A percentile compares a stretch with the other conserved stretches of the same genome.
Conservation (phyloP, 176 grass and related monocot genomes). For the Oryza coarctata region DNA sequence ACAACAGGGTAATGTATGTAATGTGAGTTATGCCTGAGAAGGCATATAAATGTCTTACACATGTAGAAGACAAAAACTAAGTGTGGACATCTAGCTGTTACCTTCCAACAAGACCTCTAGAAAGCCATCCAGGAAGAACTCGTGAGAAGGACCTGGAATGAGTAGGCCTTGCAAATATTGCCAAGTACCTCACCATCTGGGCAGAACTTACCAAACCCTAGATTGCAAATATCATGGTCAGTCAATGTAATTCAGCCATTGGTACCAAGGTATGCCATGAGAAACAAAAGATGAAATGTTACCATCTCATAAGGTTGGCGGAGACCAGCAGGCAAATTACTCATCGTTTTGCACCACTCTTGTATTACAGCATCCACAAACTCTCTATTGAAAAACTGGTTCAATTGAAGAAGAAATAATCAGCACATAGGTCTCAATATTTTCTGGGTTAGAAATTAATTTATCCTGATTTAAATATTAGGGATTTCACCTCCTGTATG, state of each 20-base stretch:
- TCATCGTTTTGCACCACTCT: conserved; percentile 93
- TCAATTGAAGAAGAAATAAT: conserved; percentile 33
- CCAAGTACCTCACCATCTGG: conserved; percentile 81
- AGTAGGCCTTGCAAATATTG: conserved; percentile 87
- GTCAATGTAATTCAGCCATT: conserved; percentile 32
- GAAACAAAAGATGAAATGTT: conserved; percentile 28
- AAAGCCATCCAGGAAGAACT: conserved; percentile 74
- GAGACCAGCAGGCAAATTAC: conserved; percentile 83
- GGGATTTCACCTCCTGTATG: conserved; percentile 73
- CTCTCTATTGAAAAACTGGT: conserved; percentile 89
- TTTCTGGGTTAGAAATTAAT: background rate
- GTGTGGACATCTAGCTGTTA: conserved; percentile 32
- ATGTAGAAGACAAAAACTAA: background rate
- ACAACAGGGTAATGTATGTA: background rate
- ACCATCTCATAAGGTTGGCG: conserved; percentile 95
- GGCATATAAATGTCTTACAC: background rate
- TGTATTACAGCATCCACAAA: conserved; percentile 95
- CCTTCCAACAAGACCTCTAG: conserved; percentile 95
- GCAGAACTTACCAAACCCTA: conserved; percentile 96
- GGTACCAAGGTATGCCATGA: conserved; percentile 13
- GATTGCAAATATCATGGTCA: conserved; percentile 38
- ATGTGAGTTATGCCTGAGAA: background rate
- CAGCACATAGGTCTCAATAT: conserved; percentile 18
- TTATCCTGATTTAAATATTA: conserved; percentile 30
- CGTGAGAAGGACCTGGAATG: conserved; percentile 74